phyloP scores from a whole-genome alignment of 2,329 filamentous ascomycete species.

The Diaporthe amygdali region DNA sequence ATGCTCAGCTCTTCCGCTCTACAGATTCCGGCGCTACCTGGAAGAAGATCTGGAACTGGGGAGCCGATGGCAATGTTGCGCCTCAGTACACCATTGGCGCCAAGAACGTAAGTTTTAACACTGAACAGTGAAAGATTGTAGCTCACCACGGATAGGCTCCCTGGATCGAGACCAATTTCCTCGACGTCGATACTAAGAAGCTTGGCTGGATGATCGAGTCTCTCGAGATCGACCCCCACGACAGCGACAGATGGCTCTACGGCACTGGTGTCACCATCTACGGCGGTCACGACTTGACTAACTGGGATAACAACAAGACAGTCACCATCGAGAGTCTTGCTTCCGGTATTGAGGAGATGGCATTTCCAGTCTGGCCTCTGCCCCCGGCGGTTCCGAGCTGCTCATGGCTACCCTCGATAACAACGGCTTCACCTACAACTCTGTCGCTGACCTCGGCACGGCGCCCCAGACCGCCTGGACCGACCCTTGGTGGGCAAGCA shows the following conservation, averaged over 20 bases:
- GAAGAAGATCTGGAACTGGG: slow-evolving; percentile 59
- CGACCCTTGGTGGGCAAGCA: slow-evolving; percentile 48
- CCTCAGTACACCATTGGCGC: slow-evolving; percentile 52
- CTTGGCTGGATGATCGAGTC: slow-evolving; percentile 68
- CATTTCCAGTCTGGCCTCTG: slow-evolving; percentile 54
- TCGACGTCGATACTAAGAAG: slow-evolving; percentile 51
- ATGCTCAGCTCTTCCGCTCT: slow-evolving; percentile 61
- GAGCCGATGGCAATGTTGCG: slow-evolving; percentile 48
- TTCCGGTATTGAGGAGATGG: slow-evolving; percentile 60
- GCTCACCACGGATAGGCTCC: slow-evolving; percentile 46
- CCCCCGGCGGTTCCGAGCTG: slow-evolving; percentile 55
- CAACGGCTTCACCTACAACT: slow-evolving; percentile 55
- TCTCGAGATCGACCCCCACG: slow-evolving; percentile 61
- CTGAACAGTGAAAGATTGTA: background rate
- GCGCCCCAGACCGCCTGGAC: slow-evolving; percentile 53
- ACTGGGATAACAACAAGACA: slow-evolving; percentile 56
- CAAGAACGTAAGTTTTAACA: background rate
- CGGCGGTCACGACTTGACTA: slow-evolving; percentile 55
- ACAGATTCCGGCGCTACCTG: slow-evolving; percentile 60
- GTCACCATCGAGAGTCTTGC: slow-evolving; percentile 56
- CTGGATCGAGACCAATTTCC: slow-evolving; percentile 56
- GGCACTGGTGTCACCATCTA: slow-evolving; percentile 53
- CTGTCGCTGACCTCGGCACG: slow-evolving; percentile 41
- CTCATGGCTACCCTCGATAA: slow-evolving; percentile 57
- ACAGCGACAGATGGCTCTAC: slow-evolving; percentile 66